Conservation (phyloP, 2,329 filamentous ascomycete genomes). For the Claviceps fusiformis region DNA sequence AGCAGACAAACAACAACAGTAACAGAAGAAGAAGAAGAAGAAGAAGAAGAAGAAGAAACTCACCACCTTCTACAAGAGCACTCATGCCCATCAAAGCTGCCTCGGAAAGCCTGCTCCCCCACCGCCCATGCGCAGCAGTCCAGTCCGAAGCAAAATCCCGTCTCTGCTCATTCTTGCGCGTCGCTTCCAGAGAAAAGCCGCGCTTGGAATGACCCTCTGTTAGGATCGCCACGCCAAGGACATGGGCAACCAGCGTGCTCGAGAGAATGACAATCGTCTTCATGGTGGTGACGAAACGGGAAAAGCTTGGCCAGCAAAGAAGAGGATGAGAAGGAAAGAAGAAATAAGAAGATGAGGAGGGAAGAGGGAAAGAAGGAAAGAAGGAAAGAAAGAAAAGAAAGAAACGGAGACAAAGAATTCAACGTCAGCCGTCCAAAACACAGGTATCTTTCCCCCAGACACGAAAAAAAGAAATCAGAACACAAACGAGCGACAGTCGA, state of each 20-base stretch:
- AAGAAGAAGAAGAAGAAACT: not conserved
- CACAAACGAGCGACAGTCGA: not conserved
- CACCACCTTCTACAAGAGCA: constrained; percentile 18
- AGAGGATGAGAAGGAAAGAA: not conserved
- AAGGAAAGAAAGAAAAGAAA: not conserved
- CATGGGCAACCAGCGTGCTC: not conserved
- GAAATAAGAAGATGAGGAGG: not conserved
- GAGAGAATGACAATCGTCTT: not conserved
- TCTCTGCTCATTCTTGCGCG: constrained; percentile 10
- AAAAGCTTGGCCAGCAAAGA: not conserved
- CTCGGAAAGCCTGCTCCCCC: constrained; percentile 16
- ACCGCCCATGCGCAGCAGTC: constrained; percentile 20
- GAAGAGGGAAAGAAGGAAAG: not conserved
- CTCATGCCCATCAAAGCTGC: constrained; percentile 11
- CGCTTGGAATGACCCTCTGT: not conserved
- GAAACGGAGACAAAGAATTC: not conserved
- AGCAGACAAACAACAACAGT: not conserved
- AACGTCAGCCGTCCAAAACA: not conserved
- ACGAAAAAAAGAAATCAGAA: not conserved
- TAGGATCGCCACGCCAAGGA: not conserved
- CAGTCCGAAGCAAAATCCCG: constrained; percentile 21
- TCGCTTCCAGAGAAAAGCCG: constrained; percentile 17
- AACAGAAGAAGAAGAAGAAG: not conserved
- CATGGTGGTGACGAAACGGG: not conserved
- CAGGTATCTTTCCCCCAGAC: not conserved